Conservation (phyloP, 2,329 filamentous ascomycete species). For the Sporothrix curviconia region DNA sequence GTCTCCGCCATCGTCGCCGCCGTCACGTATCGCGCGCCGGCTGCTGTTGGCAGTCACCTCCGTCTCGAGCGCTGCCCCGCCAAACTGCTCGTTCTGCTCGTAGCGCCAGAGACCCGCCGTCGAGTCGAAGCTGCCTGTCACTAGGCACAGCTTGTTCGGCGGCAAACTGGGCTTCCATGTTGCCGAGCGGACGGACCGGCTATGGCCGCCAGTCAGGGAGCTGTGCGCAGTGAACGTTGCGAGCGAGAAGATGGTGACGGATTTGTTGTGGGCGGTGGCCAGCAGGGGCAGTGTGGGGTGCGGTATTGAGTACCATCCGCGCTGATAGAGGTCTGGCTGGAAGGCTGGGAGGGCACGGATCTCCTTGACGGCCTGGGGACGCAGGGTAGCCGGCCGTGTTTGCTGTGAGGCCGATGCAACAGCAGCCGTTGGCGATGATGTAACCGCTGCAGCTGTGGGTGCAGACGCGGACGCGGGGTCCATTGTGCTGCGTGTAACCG, state of each 20-base stretch:
- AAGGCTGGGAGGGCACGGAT: conserved; percentile 44
- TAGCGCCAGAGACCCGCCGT: conserved; percentile 80
- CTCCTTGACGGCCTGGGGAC: conserved; percentile 5
- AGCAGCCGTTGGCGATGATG: conserved; percentile 2
- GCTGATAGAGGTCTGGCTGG: conserved; percentile 54
- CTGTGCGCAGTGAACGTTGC: conserved; percentile 72
- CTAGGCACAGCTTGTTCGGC: conserved; percentile 64
- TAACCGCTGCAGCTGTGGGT: not conserved
- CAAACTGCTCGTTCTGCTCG: conserved; percentile 41
- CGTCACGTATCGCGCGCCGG: conserved; percentile 16
- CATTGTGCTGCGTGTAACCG: not conserved
- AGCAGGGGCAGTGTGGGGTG: conserved; percentile 84
- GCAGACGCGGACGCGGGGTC: conserved; percentile 6
- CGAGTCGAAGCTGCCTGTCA: conserved; percentile 89
- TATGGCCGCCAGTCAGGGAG: conserved; percentile 78
- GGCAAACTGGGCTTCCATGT: conserved; percentile 77
- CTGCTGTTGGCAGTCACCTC: conserved; percentile 29
- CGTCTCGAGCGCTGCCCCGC: conserved; percentile 31
- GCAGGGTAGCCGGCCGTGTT: not conserved
- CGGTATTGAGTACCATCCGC: conserved; percentile 79
- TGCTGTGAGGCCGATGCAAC: not conserved
- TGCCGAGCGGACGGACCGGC: conserved; percentile 75
- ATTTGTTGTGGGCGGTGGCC: conserved; percentile 82
- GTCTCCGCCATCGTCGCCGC: conserved; percentile 15
- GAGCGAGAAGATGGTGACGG: conserved; percentile 83